phyloP scores from a whole-genome alignment of 768 basidiomycete genomes.

The Exidia glandulosa region DNA sequence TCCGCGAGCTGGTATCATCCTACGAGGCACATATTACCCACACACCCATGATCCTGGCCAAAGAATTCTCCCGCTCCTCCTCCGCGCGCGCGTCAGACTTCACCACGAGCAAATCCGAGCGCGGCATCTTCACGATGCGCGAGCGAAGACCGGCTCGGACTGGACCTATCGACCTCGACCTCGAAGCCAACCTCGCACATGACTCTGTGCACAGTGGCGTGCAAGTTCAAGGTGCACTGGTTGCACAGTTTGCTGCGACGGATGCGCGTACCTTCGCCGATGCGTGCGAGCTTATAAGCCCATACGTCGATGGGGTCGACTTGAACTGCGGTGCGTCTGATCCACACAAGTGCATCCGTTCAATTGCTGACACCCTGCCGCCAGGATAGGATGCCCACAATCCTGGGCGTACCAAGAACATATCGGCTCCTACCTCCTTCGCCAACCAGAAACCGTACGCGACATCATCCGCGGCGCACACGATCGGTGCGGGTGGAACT shows the following conservation, averaged over 20 bases:
- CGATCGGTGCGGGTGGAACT: constrained; percentile 28
- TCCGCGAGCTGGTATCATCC: constrained; percentile 28
- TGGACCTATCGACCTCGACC: constrained; percentile 1
- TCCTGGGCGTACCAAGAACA: constrained; percentile 32
- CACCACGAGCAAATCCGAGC: constrained; percentile 23
- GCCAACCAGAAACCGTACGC: constrained; percentile 23
- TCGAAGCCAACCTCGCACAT: background rate
- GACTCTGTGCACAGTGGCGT: constrained; percentile 4
- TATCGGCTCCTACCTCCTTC: constrained; percentile 31
- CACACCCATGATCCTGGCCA: constrained; percentile 36
- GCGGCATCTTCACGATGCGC: constrained; percentile 28
- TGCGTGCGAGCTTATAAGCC: constrained; percentile 28
- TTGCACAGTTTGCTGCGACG: constrained; percentile 35
- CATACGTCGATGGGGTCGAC: constrained; percentile 35
- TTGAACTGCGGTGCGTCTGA: constrained; percentile 27
- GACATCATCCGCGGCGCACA: constrained; percentile 31
- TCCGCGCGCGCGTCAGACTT: constrained; percentile 31
- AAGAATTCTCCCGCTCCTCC: constrained; percentile 31
- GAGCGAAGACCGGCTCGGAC: constrained; percentile 11
- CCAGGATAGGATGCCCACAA: constrained; percentile 28
- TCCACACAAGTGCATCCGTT: background rate
- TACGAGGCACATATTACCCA: constrained; percentile 33
- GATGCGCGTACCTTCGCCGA: constrained; percentile 29
- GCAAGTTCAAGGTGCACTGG: constrained; percentile 24
- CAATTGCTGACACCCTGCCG: background rate